Conservation (phyloP, 2,329 filamentous ascomycete genomes). For the Capronia americana region DNA sequence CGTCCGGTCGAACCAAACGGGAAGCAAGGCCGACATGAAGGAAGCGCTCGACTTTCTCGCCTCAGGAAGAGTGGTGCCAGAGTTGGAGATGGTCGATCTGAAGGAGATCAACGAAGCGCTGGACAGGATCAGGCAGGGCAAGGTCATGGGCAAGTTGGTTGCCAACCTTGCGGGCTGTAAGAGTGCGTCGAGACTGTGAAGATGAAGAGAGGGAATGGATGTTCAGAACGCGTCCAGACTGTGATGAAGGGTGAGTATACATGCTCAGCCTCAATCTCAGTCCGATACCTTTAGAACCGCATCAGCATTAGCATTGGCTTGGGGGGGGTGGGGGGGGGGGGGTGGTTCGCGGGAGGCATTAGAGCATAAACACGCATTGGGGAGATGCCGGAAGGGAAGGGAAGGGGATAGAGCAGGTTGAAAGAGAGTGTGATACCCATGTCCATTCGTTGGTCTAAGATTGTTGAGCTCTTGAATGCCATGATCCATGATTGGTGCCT, state of each 20-base stretch:
- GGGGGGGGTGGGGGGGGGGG: not conserved
- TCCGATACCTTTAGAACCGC: not conserved
- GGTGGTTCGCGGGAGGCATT: not conserved
- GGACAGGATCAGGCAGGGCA: slow-evolving; percentile 15
- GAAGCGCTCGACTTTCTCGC: slow-evolving; percentile 14
- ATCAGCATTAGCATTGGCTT: not conserved
- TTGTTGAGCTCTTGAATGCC: not conserved
- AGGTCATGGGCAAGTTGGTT: slow-evolving; percentile 23
- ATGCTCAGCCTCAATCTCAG: no score
- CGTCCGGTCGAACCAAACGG: slow-evolving; percentile 22
- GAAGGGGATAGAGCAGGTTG: not conserved
- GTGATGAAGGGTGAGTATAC: no score
- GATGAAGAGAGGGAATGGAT: no score
- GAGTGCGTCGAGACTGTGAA: not conserved
- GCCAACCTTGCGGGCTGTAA: not conserved
- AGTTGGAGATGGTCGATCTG: slow-evolving; percentile 20
- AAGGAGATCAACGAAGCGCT: slow-evolving; percentile 16
- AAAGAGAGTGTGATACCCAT: not conserved
- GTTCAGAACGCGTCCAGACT: no score
- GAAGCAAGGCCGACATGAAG: slow-evolving; percentile 19
- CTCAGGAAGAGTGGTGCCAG: slow-evolving; percentile 13
- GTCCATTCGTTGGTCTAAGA: not conserved
- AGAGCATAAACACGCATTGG: not conserved
- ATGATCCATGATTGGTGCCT: no score
- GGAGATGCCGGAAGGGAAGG: not conserved